phyloP scores from a whole-genome alignment of 306 rosid species.

The Benincasa hispida region DNA sequence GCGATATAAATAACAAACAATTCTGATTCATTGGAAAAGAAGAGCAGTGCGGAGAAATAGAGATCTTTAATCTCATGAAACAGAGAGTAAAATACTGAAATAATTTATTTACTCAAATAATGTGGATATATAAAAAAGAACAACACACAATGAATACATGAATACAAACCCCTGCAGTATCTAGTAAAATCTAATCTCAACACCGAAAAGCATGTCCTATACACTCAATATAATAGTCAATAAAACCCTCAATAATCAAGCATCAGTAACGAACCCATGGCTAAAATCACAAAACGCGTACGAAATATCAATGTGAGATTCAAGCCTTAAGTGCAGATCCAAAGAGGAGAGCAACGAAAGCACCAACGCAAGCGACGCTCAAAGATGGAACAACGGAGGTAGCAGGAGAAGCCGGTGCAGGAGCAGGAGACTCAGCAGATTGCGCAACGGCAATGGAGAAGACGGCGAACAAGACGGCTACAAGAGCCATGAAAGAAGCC shows the following conservation, averaged over 20 bases:
- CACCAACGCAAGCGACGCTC: constrained; percentile 26
- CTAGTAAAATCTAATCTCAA: background rate
- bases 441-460: constrained; percentile 26
- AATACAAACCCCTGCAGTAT: background rate
- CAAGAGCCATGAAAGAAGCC: constrained; percentile 20
- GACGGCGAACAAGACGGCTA: constrained; percentile 30
- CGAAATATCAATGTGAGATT: background rate
- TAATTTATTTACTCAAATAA: constrained; percentile 4
- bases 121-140: background rate
- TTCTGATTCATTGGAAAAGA: background rate
- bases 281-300: background rate
- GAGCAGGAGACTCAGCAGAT: constrained; percentile 66
- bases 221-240: constrained; percentile 2
- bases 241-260: background rate
- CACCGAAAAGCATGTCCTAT: background rate
- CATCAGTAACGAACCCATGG: constrained; percentile 2
- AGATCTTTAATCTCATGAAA: background rate
- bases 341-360: constrained; percentile 39
- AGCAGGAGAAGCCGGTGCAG: constrained; percentile 56
- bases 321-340: constrained; percentile 58
- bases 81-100: background rate
- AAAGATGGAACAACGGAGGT: constrained; percentile 37
- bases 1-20: background rate
- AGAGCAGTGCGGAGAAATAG: background rate
- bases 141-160: constrained; percentile 3